Conservation (phyloP, 768 basidiomycete species). For the Tylopilus vinaceipallidus region DNA sequence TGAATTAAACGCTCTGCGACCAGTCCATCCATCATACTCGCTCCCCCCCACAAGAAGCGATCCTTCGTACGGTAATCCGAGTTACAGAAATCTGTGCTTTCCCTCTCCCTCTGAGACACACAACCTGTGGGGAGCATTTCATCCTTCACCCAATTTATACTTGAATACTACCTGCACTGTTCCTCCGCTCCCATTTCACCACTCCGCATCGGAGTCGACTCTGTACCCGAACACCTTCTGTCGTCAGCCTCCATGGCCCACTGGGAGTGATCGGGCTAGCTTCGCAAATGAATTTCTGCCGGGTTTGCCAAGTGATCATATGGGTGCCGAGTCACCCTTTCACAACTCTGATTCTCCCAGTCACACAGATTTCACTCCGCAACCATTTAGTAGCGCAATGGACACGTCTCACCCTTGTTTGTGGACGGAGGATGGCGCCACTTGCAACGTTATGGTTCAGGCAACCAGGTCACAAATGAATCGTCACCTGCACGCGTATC, state of each 20-base stretch:
- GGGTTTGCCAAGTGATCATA: neutral
- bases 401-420: slow-evolving; percentile 16
- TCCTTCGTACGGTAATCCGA: neutral
- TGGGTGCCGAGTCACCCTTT: neutral
- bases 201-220: neutral
- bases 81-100: neutral
- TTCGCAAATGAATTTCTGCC: neutral
- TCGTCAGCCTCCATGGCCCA: slow-evolving; percentile 1
- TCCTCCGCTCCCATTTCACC: neutral
- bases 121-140: slow-evolving; percentile 6
- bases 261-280: neutral
- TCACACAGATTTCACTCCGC: neutral
- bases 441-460: slow-evolving; percentile 18
- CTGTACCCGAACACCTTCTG: neutral
- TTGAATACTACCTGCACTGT: neutral
- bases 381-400: neutral
- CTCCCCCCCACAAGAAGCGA: neutral
- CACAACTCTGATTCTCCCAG: neutral
- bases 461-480: slow-evolving; percentile 26
- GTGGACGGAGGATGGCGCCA: slow-evolving; percentile 14
- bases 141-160: neutral
- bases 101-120: neutral
- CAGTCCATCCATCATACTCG: neutral
- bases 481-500: slow-evolving; percentile 24
- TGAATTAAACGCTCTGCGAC: neutral